Base-by-base conservation (phyloP, 2,329 filamentous ascomycete species). In the Arthrobotrys sphaeroides region DNA sequence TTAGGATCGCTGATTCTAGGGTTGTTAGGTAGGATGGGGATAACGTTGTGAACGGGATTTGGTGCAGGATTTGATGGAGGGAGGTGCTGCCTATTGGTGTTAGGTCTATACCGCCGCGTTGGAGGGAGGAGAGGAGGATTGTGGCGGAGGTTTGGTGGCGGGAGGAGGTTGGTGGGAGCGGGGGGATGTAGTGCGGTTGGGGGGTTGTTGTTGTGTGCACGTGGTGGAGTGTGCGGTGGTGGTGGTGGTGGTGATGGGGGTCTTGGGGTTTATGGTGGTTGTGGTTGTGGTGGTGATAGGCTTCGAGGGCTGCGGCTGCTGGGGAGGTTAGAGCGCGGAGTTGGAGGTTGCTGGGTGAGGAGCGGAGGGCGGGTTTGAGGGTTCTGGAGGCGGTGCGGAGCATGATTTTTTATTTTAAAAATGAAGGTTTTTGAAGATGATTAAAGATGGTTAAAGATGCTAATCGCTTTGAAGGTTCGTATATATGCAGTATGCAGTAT, bases 51-150 rank as follows among this genome's bases (percentile, higher is more conserved):
- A 59, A 75, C 1, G 72, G 72, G 5, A 75, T 18, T 5, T 49
- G 53, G 1, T 45, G 18, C 16, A 75, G 64, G 47, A 69, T 69
- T 24, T 68, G 26, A 2, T 20, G 20, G 13, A 75, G 53, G 7
- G 24, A 20, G 20, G 51, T 64, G 3, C 31, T 33, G 10, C 72
- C 72, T 12, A 22, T 43, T 3, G 55, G 64, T 9, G 72, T 69
- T 28, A 69, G n/a, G n/a, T 64, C 55, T 28, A 75, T 69, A 20
- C 64, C 57, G 20, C 45, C 53, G 18, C 40, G 38, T 6, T 18
- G 28, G 7, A 75, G 33, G 6, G 64, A 69, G 13, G 36, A 9
- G 13, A 75, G 28, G 31, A 75, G 26, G 20, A 53, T 31, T 9
- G 13, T 36, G 5, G 55, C 47, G n/a, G 72, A 64, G 18, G 45